Base-by-base conservation (phyloP, 2,329 filamentous ascomycete genomes). In the Sporothrix pseudoabietina region DNA sequence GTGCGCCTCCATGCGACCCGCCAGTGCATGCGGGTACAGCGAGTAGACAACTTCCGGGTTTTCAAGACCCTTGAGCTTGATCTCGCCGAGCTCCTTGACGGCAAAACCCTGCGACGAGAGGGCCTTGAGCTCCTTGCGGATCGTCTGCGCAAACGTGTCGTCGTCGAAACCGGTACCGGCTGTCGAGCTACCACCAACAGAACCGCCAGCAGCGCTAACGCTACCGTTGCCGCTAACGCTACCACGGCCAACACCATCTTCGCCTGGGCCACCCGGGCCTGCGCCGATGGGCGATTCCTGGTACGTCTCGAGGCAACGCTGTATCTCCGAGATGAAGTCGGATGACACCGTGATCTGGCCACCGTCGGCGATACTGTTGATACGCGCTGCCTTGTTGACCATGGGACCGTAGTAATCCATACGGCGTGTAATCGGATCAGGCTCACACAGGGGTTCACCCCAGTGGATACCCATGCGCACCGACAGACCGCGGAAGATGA, bases 371-470 rank as follows among this genome's bases (percentile, higher is more conserved):
- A 97, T 94, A 30, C 93, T 92, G 7, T 94, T 96, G 76, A 99
- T 97, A 83, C 96, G 92, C 19, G 96, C 92, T 0, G 96, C 94
- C 79, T 97, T 94, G 83, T 99, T 99, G 79, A 99, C 96, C 94
- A 99, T 99, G 16, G 96, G 96, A 0, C 96, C 96, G 80, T 98
- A 99, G 83, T 99, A 99, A 79, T 99, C 96, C 96, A 99, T 99
- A 76, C 96, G 94, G 73, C 94, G 92, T 1, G 96, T 99, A 69
- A 99, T 94, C 0, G 96, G 96, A 81, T 99, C 96, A 68, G 92
- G 92, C 82, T 99, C 96, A 80, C 94, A 97, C 78, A 99, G 94
- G 6, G 95, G 96, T 74, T 92, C 90, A 77, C 96, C 96, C 88
- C 92, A 99, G 81, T 99, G 96, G 75, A 97, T 94, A 78, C 96